Evolutionary conservation across 2,329 filamentous ascomycete genomes (phyloP).

Genomic region (Paracamarosporium sp.): DNA sequence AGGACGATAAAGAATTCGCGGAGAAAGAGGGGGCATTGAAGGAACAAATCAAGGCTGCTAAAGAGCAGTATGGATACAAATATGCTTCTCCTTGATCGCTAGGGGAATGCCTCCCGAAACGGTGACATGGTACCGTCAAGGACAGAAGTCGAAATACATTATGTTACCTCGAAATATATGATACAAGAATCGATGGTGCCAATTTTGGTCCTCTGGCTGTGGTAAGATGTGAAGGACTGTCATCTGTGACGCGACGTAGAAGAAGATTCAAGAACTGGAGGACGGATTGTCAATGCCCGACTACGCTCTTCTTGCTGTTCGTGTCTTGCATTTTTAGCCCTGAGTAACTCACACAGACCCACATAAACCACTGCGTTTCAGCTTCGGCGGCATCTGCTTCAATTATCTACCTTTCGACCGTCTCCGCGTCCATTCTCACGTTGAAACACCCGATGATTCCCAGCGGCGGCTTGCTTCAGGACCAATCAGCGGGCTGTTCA

Average conservation of each 20-base stretch:
- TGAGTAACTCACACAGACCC: conserved; percentile 3
- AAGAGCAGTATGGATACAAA: conserved; percentile 56
- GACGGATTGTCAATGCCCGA: neutral
- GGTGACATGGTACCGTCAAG: neutral
- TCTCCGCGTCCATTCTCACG: conserved; percentile 6
- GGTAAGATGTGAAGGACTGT: neutral
- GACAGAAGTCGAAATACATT: no score
- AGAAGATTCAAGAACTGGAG: neutral
- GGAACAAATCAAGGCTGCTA: conserved; percentile 48
- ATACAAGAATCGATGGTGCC: neutral
- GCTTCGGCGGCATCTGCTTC: conserved; percentile 14
- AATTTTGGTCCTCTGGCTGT: neutral
- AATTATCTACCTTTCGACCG: conserved; percentile 15
- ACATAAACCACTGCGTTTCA: conserved; percentile 5
- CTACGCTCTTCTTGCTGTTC: neutral
- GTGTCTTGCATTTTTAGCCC: neutral
- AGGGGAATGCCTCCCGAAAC: neutral
- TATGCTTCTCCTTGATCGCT: conserved; percentile 45
- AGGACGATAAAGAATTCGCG: conserved; percentile 57
- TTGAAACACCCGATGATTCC: conserved; percentile 23
- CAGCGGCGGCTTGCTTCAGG: conserved; percentile 16
- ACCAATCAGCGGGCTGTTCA: conserved; percentile 31
- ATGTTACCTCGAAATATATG: neutral
- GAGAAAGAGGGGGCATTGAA: conserved; percentile 51
- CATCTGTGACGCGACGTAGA: neutral